phyloP scores from a whole-genome alignment of 2,329 filamentous ascomycete species.

The Stemphylium vesicarium region DNA sequence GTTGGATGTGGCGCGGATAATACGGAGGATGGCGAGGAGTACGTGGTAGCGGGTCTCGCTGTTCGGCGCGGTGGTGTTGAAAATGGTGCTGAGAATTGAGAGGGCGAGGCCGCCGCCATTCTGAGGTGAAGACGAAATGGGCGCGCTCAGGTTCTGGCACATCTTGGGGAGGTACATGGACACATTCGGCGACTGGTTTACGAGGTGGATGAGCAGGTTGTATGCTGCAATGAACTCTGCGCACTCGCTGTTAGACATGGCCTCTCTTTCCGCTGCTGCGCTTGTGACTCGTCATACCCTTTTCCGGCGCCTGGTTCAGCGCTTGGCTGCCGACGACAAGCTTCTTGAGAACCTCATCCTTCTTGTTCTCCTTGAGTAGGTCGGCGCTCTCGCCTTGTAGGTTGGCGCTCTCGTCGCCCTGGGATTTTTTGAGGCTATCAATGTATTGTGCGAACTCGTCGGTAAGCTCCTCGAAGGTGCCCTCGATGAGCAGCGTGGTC shows the following conservation, averaged over 20 bases:
- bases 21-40: conserved; percentile 84
- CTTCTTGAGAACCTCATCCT: conserved; percentile 86
- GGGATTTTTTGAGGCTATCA: conserved; percentile 74
- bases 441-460: conserved; percentile 95
- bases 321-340: conserved; percentile 79
- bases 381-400: conserved; percentile 71
- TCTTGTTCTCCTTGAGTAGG: conserved; percentile 70
- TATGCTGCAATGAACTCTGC: conserved; percentile 91
- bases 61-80: conserved; percentile 82
- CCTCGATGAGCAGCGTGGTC: conserved; percentile 79
- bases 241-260: conserved; percentile 34
- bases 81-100: conserved; percentile 90
- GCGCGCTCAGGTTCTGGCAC: conserved; percentile 84
- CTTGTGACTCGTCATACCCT: conserved; percentile 58
- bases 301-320: conserved; percentile 88
- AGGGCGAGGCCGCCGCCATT: conserved; percentile 87
- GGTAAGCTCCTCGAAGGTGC: conserved; percentile 88
- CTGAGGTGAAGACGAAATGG: conserved; percentile 81
- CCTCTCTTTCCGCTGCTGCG: conserved; percentile 1
- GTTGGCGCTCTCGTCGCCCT: conserved; percentile 59
- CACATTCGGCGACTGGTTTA: conserved; percentile 82
- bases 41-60: conserved; percentile 87
- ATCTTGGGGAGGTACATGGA: conserved; percentile 86
- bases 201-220: conserved; percentile 94
- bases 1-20: conserved; percentile 70